Evolutionary conservation across 352 stramenopile genomes (phyloP).

Genomic region (Pythium insidiosum): DNA sequence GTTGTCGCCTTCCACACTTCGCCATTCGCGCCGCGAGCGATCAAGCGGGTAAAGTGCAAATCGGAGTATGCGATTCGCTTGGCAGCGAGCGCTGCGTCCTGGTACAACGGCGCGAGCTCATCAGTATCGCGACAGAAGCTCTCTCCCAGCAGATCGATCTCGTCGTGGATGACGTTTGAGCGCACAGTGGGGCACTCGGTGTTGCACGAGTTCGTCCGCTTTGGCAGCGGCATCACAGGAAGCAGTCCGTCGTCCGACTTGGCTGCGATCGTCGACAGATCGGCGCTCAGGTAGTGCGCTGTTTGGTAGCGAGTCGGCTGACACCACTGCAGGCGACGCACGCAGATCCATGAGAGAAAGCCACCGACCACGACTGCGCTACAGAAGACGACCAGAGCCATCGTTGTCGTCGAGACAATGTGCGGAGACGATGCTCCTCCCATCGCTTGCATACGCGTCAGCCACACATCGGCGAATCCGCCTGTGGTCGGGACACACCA

Average conservation of each 20-base stretch:
- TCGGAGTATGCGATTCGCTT: slow-evolving; percentile 32
- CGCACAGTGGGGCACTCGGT: background rate
- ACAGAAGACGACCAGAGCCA: slow-evolving; percentile 1
- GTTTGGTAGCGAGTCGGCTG: no score
- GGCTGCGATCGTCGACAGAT: no score
- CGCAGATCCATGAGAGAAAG: background rate
- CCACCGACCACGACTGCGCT: background rate
- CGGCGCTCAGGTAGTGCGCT: no score
- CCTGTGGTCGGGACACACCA: slow-evolving; percentile 30
- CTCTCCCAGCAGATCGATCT: slow-evolving; percentile 10
- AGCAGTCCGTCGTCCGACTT: slow-evolving; percentile 5
- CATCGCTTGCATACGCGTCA: slow-evolving; percentile 2
- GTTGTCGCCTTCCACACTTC: slow-evolving; percentile 55
- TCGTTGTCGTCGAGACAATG: slow-evolving; percentile 2
- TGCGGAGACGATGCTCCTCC: background rate
- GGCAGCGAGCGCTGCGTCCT: slow-evolving; percentile 34
- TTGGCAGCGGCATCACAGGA: slow-evolving; percentile 1
- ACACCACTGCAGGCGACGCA: no score
- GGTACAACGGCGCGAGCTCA: slow-evolving; percentile 27
- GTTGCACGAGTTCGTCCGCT: slow-evolving; percentile 4
- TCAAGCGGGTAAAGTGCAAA: slow-evolving; percentile 28
- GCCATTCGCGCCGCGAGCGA: slow-evolving; percentile 40
- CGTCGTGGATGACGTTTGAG: background rate
- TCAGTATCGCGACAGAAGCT: slow-evolving; percentile 10
- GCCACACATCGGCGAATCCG: slow-evolving; percentile 31